phyloP scores from a whole-genome alignment of 176 grass and related monocot genomes.

The Musa troglodytarum region DNA sequence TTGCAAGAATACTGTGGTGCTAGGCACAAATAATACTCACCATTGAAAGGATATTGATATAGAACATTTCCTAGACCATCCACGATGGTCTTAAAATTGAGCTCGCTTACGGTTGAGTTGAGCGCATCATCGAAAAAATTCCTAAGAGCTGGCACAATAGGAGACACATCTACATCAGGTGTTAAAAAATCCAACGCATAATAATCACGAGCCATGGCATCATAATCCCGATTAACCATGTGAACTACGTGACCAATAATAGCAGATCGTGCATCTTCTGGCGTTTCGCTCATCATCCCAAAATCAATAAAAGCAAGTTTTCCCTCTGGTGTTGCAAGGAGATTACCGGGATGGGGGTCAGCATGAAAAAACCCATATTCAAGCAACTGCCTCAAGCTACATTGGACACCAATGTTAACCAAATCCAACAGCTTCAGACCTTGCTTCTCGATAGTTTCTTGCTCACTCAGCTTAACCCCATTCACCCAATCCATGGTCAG shows the following conservation, averaged over 20 bases:
- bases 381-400: constrained; percentile 93
- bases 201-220: constrained; percentile 94
- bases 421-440: constrained; percentile 78
- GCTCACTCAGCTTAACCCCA: constrained; percentile 88
- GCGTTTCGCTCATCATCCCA: constrained; percentile 98
- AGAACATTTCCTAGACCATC: constrained; percentile 86
- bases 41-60: constrained; percentile 92
- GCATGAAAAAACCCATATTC: constrained; percentile 96
- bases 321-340: constrained; percentile 78
- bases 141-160: constrained; percentile 93
- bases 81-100: constrained; percentile 96
- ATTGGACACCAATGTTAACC: constrained; percentile 93
- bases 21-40: constrained; percentile 24
- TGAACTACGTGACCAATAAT: constrained; percentile 96
- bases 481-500: constrained; percentile 96
- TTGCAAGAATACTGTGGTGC: not conserved
- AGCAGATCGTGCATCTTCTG: constrained; percentile 79
- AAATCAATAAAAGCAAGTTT: constrained; percentile 98
- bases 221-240: constrained; percentile 94
- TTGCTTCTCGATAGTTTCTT: constrained; percentile 75
- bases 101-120: constrained; percentile 80
- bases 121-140: constrained; percentile 89
- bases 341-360: constrained; percentile 94
- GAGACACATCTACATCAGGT: constrained; percentile 74
- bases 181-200: constrained; percentile 87